Conservation (phyloP, 441 rosid genomes). For the Erodium chrysanthum region DNA sequence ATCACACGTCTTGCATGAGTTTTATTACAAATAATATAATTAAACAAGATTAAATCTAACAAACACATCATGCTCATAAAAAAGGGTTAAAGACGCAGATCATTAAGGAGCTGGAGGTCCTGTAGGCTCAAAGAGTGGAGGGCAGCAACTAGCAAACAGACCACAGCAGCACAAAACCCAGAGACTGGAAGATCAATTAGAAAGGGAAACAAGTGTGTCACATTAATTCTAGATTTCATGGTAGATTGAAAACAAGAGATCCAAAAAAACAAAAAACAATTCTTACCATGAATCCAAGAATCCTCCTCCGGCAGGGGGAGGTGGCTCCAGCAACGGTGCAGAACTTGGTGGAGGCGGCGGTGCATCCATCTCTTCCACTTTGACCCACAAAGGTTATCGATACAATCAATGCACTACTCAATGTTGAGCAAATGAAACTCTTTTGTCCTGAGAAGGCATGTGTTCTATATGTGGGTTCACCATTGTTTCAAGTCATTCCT, state of each 20-base stretch:
- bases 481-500: slow-evolving; percentile 21
- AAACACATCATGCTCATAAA: not conserved
- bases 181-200: slow-evolving; percentile 24
- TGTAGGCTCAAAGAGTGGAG: slow-evolving; percentile 38
- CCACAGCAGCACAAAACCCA: slow-evolving; percentile 57
- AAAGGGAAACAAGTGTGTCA: not conserved
- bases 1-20: too few relatives aligned
- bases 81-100: slow-evolving; percentile 6
- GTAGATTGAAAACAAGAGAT: not conserved
- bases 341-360: slow-evolving; percentile 25
- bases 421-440: slow-evolving; percentile 3
- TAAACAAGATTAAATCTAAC: too few relatives aligned
- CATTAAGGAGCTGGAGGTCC: slow-evolving; percentile 33
- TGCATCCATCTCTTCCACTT: slow-evolving; percentile 34
- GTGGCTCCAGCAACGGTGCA: slow-evolving; percentile 24
- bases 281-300: slow-evolving; percentile 35
- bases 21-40: too few relatives aligned
- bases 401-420: not conserved
- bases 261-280: not conserved
- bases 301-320: slow-evolving; percentile 20
- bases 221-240: not conserved
- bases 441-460: slow-evolving; percentile 3
- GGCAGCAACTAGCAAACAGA: slow-evolving; percentile 37
- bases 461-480: not conserved
- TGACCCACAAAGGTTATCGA: too few relatives aligned